Base-by-base conservation (phyloP, 176 grass and related monocot genomes). In the Tillandsia leiboldiana region DNA sequence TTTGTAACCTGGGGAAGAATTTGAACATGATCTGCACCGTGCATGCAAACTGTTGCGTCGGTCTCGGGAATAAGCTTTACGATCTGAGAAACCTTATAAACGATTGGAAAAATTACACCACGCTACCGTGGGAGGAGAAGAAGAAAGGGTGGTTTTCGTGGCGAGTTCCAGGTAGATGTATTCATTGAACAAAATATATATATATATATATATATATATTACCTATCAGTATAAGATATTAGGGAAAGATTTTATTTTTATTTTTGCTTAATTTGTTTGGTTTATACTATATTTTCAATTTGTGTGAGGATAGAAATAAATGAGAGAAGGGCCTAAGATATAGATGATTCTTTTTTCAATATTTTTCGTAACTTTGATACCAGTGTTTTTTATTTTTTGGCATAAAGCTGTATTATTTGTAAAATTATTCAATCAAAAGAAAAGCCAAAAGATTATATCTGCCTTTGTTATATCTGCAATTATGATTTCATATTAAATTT, bases 1-100 rank as follows among this genome's bases (percentile, higher is more conserved):
- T 91, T 61, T 96, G 91, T 12, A 80, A 88, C 67, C 84, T 71
- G 11, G 82, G 87, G 52, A 70, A 74, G 22, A 87, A 96, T 48
- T 58, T 96, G 0, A 74, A 66, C 0, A 84, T 18, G 77, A 63
- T 96, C 18, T 67, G 50, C 47, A 96, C 79, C 11, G 78, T 96
- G 84, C 87, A 96, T 28, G 87, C 85, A 54, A 91, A 91, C 75
- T 96, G 87, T 48, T 90, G 91, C 15, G 73, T 91, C 9, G 91
- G 91, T 0, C 53, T 91, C 11, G 12, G 73, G 0, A 88, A 85
- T 51, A 91, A 96, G 77, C 69, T 96, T 1, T 75, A 79, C 10
- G 91, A 96, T 17, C 78, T 96, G 2, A 86, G 53, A 72, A 85
- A 78, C 4, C 82, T 91, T 54, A 77, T 96, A 9, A 1, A 78